phyloP scores from a whole-genome alignment of 345 rosid species.

The Isatis tinctoria region DNA sequence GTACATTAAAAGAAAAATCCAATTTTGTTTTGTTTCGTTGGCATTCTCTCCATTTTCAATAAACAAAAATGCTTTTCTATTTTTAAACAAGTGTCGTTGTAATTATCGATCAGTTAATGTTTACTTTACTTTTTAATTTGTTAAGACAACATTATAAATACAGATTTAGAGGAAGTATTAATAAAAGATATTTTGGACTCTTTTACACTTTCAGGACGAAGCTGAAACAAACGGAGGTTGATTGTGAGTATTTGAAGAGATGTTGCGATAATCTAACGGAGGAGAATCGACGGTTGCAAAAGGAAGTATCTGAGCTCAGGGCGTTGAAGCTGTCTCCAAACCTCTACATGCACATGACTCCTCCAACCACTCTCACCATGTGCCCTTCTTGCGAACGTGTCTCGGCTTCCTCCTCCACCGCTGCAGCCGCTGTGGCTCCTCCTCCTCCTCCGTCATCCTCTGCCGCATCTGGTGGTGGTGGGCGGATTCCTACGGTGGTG shows the following conservation, averaged over 20 bases:
- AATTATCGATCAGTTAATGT: neutral
- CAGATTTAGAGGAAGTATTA: neutral
- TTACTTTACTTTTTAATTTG: neutral
- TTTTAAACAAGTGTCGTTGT: neutral
- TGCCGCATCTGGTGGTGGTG: neutral
- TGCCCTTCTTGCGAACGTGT: slow-evolving; percentile 91
- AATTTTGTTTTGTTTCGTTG: neutral
- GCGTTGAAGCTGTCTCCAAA: slow-evolving; percentile 71
- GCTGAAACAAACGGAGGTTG: slow-evolving; percentile 87
- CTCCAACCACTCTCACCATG: slow-evolving; percentile 88
- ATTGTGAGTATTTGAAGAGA: slow-evolving; percentile 75
- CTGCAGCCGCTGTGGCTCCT: neutral
- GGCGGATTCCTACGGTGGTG: neutral
- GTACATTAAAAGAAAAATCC: neutral
- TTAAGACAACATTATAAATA: too few species aligned
- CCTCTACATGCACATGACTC: slow-evolving; percentile 74
- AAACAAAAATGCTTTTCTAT: neutral
- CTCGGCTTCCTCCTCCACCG: slow-evolving; percentile 38
- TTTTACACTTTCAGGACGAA: slow-evolving; percentile 51
- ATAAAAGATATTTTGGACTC: neutral
- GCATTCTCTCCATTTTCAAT: neutral
- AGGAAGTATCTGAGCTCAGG: slow-evolving; percentile 80
- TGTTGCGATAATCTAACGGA: slow-evolving; percentile 72
- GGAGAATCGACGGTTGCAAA: slow-evolving; percentile 72
- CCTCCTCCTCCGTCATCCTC: neutral